Base-by-base conservation (phyloP, 2,329 filamentous ascomycete genomes). In the Neonectria hederae region DNA sequence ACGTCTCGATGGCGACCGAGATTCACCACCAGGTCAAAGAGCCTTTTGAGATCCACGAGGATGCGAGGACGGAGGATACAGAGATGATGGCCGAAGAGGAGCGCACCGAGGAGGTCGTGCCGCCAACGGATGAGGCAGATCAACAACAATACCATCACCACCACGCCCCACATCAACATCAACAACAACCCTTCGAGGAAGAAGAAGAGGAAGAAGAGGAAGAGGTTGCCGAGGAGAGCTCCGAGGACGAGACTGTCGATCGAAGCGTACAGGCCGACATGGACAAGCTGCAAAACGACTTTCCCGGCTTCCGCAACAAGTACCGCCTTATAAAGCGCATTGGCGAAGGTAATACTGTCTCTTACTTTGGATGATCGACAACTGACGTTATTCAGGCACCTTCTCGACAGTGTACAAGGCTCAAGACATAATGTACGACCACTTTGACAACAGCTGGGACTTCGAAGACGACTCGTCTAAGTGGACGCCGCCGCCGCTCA, bases 341-440 rank as follows among this genome's bases (percentile, higher is more conserved):
- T 75, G 96, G 96, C 75, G 96, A 99, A 87, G 96, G 94, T 94
- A 80, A 61, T 75, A 72, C 32, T 6, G 40, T 17, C 21, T 17
- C 26, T 26, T 30, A 17, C 11, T n/a, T 22, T 49, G 55, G 19
- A 43, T 24, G 26, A 19, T 49, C 22, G 19, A 21, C 13, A 19
- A 42, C 61, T 67, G 40, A 73, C 45, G 28, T n/a, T 38, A n/a
- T 38, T 9, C 69, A 97, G 94, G 96, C 62, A 99, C 96, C 1
- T 99, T 99, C 77, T 98, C 96, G 0, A 98, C 96, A 2, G 96
- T 99, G 13, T 99, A 99, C 85, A 99, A 99, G 79, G 96, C 97
- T 21, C 94, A 98, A 79, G 96, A 99, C 76, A 82, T 98, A 26
- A 85, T 91, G 60, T 97, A 97, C 77, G 88, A 96, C 68, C 83